These are phyloP conservation scores for Cordia subcordata DNA, from an alignment of 257 asterid genomes.

Conservation along the genomic window DNA sequence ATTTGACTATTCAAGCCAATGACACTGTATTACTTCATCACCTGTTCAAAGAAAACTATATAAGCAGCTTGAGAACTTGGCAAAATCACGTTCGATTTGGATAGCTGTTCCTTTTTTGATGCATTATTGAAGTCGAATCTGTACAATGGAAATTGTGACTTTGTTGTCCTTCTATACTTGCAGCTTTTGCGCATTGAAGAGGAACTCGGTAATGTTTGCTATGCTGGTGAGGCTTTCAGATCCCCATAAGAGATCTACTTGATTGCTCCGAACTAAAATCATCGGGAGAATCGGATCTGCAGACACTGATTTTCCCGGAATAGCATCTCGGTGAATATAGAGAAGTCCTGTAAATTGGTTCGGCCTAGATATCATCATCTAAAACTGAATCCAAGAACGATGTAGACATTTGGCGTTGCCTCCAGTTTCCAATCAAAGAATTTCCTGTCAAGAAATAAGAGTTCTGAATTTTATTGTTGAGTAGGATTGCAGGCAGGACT, in stretches of 20 bases:
- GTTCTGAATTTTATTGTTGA: not conserved
- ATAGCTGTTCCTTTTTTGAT: too few species aligned
- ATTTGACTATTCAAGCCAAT: too few species aligned
- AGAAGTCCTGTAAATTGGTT: not conserved
- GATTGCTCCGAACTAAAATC: not conserved
- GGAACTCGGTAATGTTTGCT: conserved; percentile 87
- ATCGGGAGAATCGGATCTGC: not conserved
- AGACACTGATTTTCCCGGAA: not conserved
- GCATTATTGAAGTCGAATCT: too few species aligned
- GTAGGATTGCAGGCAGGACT: not conserved
- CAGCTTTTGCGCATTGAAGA: conserved; percentile 97
- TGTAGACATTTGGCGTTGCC: not conserved
- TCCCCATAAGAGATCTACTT: conserved; percentile 37
- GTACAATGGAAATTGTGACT: too few species aligned
- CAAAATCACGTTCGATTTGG: not conserved
- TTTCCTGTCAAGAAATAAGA: not conserved
- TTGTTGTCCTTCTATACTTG: conserved; percentile 2
- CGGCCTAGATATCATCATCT: not conserved
- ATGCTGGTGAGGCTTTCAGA: conserved; percentile 97
- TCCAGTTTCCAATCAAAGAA: not conserved
- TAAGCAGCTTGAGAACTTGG: not conserved
- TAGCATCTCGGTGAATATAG: not conserved
- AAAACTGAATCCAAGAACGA: not conserved
- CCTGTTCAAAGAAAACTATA: not conserved
- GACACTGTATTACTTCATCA: not conserved